Percentiles rank a stretch among this genome's conserved stretches.
These are phyloP conservation scores for Calonectria hongkongensis DNA, from an alignment of 2,329 filamentous ascomycete species.

Conservation along the genomic window DNA sequence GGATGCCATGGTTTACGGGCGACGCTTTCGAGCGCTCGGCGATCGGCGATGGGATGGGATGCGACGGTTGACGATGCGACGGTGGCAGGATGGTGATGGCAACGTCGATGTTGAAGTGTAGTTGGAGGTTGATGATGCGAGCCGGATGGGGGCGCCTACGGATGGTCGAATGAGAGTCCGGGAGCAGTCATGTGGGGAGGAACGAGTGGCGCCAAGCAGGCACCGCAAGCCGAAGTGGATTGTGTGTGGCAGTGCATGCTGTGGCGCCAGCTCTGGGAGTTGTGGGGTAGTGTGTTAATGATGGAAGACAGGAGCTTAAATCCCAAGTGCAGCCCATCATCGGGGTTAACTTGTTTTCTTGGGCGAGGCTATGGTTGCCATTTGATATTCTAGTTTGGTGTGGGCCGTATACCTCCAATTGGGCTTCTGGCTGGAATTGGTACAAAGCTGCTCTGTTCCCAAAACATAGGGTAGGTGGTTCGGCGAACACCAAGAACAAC, in stretches of 20 bases:
- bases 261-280: conserved; percentile 47
- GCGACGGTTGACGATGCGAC: conserved; percentile 33
- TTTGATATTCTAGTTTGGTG: not conserved
- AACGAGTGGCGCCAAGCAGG: conserved; percentile 50
- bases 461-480: conserved; percentile 7
- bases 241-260: conserved; percentile 44
- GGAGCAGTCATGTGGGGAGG: conserved; percentile 50
- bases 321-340: not conserved
- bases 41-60: not conserved
- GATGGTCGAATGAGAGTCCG: conserved; percentile 34
- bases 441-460: not conserved
- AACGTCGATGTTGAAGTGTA: conserved; percentile 42
- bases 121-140: conserved; percentile 50
- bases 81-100: conserved; percentile 24
- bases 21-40: not conserved
- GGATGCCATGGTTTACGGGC: conserved; percentile 74
- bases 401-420: not conserved
- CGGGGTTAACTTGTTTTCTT: not conserved
- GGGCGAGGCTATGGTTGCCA: not conserved
- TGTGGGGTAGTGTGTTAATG: conserved; percentile 10
- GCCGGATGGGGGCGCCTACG: conserved; percentile 39
- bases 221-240: not conserved
- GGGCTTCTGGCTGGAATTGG: not conserved
- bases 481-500: not conserved
- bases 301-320: conserved; percentile 10